Evolutionary conservation across 106 monocot species (phyloP).

Genomic region (Amphibolis antarctica): DNA sequence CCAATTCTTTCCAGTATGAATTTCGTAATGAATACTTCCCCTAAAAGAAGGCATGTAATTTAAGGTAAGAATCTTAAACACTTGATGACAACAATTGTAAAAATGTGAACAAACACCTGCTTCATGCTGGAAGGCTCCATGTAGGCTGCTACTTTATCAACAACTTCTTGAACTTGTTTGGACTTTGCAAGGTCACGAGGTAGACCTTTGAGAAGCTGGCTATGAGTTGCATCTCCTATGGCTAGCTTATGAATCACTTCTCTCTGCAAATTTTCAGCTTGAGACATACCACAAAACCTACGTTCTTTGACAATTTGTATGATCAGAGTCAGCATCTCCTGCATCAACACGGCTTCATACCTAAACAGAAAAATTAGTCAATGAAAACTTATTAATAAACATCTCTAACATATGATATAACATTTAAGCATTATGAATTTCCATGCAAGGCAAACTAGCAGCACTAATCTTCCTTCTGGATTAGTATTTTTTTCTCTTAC

Average conservation of each 20-base stretch:
- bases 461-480: no score
- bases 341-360: constrained; percentile 77
- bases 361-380: constrained; percentile 19
- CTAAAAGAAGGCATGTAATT: constrained; percentile 22
- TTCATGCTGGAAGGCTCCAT: constrained; percentile 82
- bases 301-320: constrained; percentile 88
- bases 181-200: constrained; percentile 65
- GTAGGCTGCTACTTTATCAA: constrained; percentile 63
- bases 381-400: background rate
- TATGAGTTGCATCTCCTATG: constrained; percentile 80
- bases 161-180: constrained; percentile 43
- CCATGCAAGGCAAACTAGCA: no score
- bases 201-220: constrained; percentile 69
- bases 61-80: background rate
- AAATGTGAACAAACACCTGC: constrained; percentile 39
- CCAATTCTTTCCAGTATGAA: constrained; percentile 75
- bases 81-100: background rate
- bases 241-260: constrained; percentile 65
- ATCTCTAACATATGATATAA: background rate
- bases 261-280: constrained; percentile 55
- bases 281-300: constrained; percentile 67
- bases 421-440: no score
- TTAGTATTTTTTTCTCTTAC: no score
- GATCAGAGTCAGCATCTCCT: constrained; percentile 76
- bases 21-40: constrained; percentile 76